phyloP scores from a whole-genome alignment of 345 rosid species.

The Gynandropsis gynandra region DNA sequence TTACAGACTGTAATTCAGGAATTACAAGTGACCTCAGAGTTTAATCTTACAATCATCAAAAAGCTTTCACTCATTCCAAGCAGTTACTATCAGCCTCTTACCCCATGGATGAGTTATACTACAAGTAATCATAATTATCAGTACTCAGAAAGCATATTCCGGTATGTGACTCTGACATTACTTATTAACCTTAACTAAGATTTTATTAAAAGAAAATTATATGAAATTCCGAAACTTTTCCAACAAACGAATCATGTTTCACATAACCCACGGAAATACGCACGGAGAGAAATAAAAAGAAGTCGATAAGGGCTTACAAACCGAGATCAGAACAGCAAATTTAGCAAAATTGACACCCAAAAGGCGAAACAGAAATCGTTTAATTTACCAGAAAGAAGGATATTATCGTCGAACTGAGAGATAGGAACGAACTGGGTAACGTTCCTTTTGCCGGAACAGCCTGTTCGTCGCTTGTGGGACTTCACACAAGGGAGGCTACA shows the following conservation, averaged over 20 bases:
- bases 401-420: constrained; percentile 55
- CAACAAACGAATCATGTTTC: too few relatives aligned
- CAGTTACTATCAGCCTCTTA: too few relatives aligned
- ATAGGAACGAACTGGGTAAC: constrained; percentile 49
- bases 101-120: too few relatives aligned
- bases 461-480: constrained; percentile 71
- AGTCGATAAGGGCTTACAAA: background rate
- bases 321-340: background rate
- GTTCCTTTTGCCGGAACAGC: constrained; percentile 63
- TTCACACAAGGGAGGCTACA: constrained; percentile 78
- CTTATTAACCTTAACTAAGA: background rate
- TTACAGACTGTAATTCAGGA: too few relatives aligned
- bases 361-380: background rate
- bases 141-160: background rate
- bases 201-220: too few relatives aligned
- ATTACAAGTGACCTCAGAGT: too few relatives aligned
- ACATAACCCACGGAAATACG: background rate
- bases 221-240: too few relatives aligned
- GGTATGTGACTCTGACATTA: background rate
- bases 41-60: too few relatives aligned
- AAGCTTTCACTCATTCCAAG: too few relatives aligned
- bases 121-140: background rate
- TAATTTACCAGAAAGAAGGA: constrained; percentile 65
- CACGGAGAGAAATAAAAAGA: background rate
- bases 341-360: background rate